A percentile compares a stretch with the other conserved stretches of the same genome.
These are phyloP conservation scores for Apiospora rasikravindrae DNA, from an alignment of 2,329 filamentous ascomycete genomes.

Conservation along the genomic window DNA sequence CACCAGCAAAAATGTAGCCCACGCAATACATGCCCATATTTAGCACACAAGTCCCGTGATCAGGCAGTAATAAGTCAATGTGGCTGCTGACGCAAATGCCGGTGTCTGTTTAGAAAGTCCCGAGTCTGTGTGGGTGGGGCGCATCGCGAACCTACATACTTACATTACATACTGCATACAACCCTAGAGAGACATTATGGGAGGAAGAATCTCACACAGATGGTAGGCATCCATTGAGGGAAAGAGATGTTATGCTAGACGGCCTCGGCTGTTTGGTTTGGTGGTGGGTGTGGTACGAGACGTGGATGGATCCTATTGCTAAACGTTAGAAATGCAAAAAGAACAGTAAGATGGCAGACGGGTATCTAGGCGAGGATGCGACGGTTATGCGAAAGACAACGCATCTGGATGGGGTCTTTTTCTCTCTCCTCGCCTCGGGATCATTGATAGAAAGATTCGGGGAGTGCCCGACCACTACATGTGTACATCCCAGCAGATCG, in stretches of 20 bases:
- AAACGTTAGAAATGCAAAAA: background rate
- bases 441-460: background rate
- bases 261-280: background rate
- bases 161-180: background rate
- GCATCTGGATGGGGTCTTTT: background rate
- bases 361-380: background rate
- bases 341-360: background rate
- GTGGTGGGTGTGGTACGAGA: background rate
- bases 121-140: background rate
- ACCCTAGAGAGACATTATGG: background rate
- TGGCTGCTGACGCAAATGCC: conserved; percentile 11
- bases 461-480: background rate
- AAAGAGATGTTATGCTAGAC: background rate
- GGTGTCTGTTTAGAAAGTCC: background rate
- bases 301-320: background rate
- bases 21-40: background rate
- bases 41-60: background rate
- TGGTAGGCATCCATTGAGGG: background rate
- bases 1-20: background rate
- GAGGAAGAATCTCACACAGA: background rate
- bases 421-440: background rate
- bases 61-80: background rate
- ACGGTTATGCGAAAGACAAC: background rate
- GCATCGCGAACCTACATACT: background rate
- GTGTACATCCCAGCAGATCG: background rate